Conservation (phyloP, 257 asterid species). For the Solanum pimpinellifolium region DNA sequence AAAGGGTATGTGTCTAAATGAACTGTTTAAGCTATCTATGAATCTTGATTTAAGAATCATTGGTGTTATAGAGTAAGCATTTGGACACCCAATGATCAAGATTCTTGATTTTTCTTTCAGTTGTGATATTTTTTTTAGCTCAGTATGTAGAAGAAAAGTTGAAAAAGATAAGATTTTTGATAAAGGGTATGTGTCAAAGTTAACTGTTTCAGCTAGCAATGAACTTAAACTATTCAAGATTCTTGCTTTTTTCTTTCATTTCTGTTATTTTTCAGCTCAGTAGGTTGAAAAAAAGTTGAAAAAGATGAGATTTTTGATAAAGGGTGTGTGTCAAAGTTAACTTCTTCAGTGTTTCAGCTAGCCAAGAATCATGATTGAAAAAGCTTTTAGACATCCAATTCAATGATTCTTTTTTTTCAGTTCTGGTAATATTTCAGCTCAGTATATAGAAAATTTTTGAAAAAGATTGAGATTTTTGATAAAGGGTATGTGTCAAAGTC, state of each 20-base stretch:
- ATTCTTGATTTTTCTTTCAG: background rate
- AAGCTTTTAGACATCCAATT: background rate
- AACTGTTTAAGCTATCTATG: too few species aligned
- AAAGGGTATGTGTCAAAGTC: background rate
- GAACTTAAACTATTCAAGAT: too few species aligned
- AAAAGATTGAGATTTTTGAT: background rate
- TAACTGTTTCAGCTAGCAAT: too few species aligned
- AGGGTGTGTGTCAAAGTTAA: too few species aligned
- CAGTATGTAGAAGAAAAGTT: background rate
- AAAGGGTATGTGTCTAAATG: too few species aligned
- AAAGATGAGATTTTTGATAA: too few species aligned
- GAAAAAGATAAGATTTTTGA: background rate
- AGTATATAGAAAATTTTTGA: background rate
- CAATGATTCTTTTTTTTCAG: background rate
- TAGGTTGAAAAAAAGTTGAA: too few species aligned
- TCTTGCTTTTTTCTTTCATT: background rate
- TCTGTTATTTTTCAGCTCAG: background rate
- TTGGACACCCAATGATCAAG: background rate
- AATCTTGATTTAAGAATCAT: background rate
- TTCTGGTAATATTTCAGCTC: background rate
- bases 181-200: too few species aligned
- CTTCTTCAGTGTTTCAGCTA: too few species aligned
- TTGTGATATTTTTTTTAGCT: background rate
- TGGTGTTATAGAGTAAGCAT: background rate
- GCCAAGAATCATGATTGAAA: too few species aligned